These are phyloP conservation scores for Xylariaceae sp. DNA, from an alignment of 2,329 filamentous ascomycete species.

Conservation along the genomic window DNA sequence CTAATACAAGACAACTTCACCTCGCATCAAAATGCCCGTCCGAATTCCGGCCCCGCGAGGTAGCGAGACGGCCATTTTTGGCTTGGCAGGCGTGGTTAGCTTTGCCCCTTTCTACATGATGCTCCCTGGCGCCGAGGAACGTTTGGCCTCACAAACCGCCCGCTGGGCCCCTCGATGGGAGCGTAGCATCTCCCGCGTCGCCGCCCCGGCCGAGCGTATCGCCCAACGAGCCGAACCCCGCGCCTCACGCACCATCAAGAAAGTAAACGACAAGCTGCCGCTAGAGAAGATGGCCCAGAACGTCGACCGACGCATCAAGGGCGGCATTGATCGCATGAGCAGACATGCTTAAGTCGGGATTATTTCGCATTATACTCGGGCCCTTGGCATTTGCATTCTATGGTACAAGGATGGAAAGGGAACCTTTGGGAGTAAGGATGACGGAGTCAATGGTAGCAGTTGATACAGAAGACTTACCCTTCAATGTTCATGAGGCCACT, in stretches of 20 bases:
- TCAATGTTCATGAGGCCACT: not conserved
- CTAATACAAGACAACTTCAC: constrained; percentile 10
- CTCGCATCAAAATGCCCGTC: constrained; percentile 43
- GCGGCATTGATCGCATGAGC: constrained; percentile 39
- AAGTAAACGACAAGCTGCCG: constrained; percentile 45
- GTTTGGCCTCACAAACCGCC: constrained; percentile 49
- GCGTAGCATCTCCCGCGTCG: constrained; percentile 52
- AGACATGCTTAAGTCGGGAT: constrained; percentile 10
- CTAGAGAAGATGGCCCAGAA: constrained; percentile 48
- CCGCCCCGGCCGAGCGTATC: constrained; percentile 43
- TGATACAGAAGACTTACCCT: no score
- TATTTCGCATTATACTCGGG: not conserved
- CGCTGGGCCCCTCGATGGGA: constrained; percentile 60
- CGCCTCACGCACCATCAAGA: constrained; percentile 42
- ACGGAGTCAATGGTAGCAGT: not conserved
- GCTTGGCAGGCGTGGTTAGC: constrained; percentile 49
- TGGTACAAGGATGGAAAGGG: not conserved
- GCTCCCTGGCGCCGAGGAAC: constrained; percentile 53
- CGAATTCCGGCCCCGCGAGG: constrained; percentile 47
- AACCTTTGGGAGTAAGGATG: not conserved
- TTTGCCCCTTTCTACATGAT: constrained; percentile 56
- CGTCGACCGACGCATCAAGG: constrained; percentile 46
- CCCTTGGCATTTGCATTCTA: not conserved
- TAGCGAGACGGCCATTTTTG: constrained; percentile 51
- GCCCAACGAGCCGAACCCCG: constrained; percentile 49